Conservation (phyloP, 2,329 filamentous ascomycete species). For the Aspergillus piperis region DNA sequence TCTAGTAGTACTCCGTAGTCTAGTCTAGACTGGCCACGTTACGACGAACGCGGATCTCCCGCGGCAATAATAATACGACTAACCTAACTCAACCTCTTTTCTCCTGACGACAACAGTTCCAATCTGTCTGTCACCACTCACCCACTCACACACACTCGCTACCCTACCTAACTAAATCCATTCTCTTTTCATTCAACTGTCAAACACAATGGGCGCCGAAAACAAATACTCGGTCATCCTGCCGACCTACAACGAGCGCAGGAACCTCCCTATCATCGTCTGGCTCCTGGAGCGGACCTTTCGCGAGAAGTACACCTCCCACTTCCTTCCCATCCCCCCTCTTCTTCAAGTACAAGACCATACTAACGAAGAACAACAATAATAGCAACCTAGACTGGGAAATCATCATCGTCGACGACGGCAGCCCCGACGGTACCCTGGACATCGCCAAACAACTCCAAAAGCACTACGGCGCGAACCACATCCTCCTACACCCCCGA, state of each 20-base stretch:
- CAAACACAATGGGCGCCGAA: conserved; percentile 42
- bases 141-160: not conserved
- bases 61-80: not conserved
- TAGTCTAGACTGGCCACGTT: conserved; percentile 14
- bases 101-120: not conserved
- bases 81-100: conserved; percentile 1
- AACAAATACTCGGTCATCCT: conserved; percentile 97
- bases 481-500: conserved; percentile 82
- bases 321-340: not conserved
- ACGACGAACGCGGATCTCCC: conserved; percentile 16
- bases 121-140: not conserved
- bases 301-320: conserved; percentile 69
- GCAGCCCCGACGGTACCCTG: conserved; percentile 92
- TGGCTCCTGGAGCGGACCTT: conserved; percentile 95
- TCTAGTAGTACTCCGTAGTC: not conserved
- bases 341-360: not conserved
- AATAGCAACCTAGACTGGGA: conserved; percentile 90
- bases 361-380: not conserved
- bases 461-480: conserved; percentile 73
- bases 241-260: conserved; percentile 97
- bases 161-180: not conserved
- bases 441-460: conserved; percentile 87
- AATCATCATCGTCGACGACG: conserved; percentile 97
- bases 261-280: conserved; percentile 92
- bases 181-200: not conserved